Evolutionary conservation across 1,139 yeast species (phyloP), one percentile per base, ranked within the genome.

Genomic region (Blastobotrys arbuscula): DNA sequence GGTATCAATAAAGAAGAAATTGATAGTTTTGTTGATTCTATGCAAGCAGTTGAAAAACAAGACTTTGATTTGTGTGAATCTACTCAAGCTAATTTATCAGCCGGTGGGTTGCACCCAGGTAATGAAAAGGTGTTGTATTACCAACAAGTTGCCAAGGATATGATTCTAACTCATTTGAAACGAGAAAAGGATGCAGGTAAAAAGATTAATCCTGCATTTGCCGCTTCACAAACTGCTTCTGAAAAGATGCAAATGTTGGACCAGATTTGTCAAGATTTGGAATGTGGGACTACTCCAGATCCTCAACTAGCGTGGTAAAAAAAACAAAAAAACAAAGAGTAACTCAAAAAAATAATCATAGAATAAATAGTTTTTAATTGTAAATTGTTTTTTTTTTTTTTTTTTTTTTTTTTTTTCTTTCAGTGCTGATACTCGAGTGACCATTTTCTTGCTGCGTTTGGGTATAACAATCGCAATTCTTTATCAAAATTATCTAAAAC

Each of bases 271-370:
- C 50, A 47, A 31, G 50, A 47, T 15, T 31, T 47, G 34, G 50
- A 47, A 23, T 47, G 50, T 34, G 50, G 50, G 2, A 31, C 46
- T 3, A 24, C 24, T 3, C 47, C 46, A 5, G 50, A 47, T 23
- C 50, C 50, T 7, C 38, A 42, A 12, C 21, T 47, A 15, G 50
- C 50, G 3, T 47, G 50, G 50, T 47, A n/a, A n/a, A n/a, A n/a
- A n/a, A n/a, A n/a, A n/a, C n/a, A n/a, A n/a, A n/a, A n/a, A n/a
- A n/a, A n/a, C n/a, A n/a, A n/a, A n/a, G n/a, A n/a, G n/a, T n/a
- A n/a, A n/a, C n/a, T n/a, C n/a, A n/a, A n/a, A n/a, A n/a, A n/a
- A n/a, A n/a, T n/a, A n/a, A n/a, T n/a, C n/a, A n/a, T n/a, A n/a
- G n/a, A n/a, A n/a, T n/a, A n/a, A n/a, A n/a, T n/a, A 47, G 35